Evolutionary conservation across 306 rosid genomes (phyloP).

Genomic region (Prunus padus): DNA sequence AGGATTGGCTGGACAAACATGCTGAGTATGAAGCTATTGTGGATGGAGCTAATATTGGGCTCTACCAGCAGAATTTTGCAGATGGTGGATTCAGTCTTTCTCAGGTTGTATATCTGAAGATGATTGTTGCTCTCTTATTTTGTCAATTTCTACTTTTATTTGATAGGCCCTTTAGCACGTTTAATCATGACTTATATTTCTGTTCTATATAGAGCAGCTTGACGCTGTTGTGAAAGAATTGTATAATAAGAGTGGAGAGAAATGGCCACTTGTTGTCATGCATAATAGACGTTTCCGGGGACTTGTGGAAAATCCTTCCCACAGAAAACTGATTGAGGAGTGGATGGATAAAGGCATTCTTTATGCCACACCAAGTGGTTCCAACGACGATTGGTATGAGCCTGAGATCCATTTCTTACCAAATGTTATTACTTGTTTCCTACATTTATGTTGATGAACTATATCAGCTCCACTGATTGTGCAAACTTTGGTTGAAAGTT

Average conservation of each 20-base stretch:
- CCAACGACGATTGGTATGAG: slow-evolving; percentile 90
- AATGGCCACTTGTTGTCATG: slow-evolving; percentile 83
- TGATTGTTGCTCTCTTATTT: slow-evolving; percentile 1
- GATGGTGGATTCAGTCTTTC: slow-evolving; percentile 80
- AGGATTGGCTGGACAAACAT: slow-evolving; percentile 74
- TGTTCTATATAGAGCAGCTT: slow-evolving; percentile 59
- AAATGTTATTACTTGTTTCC: not conserved
- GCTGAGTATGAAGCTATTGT: slow-evolving; percentile 63
- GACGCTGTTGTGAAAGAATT: slow-evolving; percentile 77
- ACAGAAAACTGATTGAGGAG: slow-evolving; percentile 57
- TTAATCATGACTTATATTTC: slow-evolving; percentile 21
- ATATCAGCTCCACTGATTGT: not conserved
- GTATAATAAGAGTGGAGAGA: slow-evolving; percentile 47
- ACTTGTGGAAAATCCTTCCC: slow-evolving; percentile 65
- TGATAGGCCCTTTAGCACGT: not conserved
- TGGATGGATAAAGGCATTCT: slow-evolving; percentile 75
- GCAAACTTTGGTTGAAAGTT: not conserved
- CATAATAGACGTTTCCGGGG: slow-evolving; percentile 67
- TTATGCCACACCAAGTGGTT: slow-evolving; percentile 81
- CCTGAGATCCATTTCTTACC: slow-evolving; percentile 10
- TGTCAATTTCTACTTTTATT: not conserved
- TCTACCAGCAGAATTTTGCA: slow-evolving; percentile 91
- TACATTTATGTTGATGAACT: not conserved
- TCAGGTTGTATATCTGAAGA: slow-evolving; percentile 58
- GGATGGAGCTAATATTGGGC: slow-evolving; percentile 92